Evolutionary conservation across 1,284 basidiomycete genomes (phyloP), one percentile per base, ranked within the genome.

Genomic region (Earliella scabrosa): DNA sequence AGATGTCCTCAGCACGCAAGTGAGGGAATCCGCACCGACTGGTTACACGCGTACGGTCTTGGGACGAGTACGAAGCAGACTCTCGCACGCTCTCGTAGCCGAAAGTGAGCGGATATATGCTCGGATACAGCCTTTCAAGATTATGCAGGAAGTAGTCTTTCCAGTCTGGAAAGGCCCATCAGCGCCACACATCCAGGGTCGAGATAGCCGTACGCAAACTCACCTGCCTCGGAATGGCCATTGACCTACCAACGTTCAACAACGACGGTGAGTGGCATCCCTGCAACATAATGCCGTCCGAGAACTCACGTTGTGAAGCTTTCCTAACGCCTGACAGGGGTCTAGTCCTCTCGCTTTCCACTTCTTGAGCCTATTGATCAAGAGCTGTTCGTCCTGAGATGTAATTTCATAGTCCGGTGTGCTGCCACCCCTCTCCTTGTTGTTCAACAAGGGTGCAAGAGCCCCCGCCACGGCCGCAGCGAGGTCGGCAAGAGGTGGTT

Each of bases 141-240:
- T 45, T 26, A 24, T 32, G 27, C n/a, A 53, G 38, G 13, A 40
- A 23, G 51, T 53, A 47, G 38, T 53, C 23, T 23, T 40, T 46
- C 51, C 51, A 53, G 13, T n/a, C 51, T 53, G 18, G n/a, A n/a
- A n/a, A n/a, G n/a, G n/a, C n/a, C n/a, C n/a, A n/a, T n/a, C n/a
- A n/a, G n/a, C n/a, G n/a, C n/a, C n/a, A n/a, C n/a, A n/a, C n/a
- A n/a, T n/a, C n/a, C n/a, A n/a, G n/a, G n/a, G n/a, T n/a, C n/a
- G n/a, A n/a, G n/a, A n/a, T n/a, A n/a, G n/a, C n/a, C n/a, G n/a
- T n/a, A n/a, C n/a, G n/a, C n/a, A n/a, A n/a, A n/a, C 54, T 29
- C 46, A 56, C 54, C 54, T 10, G 45, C 24, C 3, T 50, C 54
- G 7, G 26, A 46, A 23, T 56, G 50, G 27, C 24, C 14, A 21